Base-by-base conservation (phyloP, 257 asterid species). In the Thymus mandschuricus region DNA sequence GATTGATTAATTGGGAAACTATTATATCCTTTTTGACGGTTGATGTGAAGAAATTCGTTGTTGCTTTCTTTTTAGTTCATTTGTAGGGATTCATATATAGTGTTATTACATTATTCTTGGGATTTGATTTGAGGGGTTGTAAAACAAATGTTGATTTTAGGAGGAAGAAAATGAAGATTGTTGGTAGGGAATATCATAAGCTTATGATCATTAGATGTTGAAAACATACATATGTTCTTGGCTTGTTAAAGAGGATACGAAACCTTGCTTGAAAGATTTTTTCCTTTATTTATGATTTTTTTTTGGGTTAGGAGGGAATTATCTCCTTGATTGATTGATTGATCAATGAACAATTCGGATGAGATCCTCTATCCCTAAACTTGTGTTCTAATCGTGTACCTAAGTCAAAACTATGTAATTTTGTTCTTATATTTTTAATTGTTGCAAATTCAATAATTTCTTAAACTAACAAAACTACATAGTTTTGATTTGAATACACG, bases 31-130 rank as follows among this genome's bases (percentile, higher is more conserved):
- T 15, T 7, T 15, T 51, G 29, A 6, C 13, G 38, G 4, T 13
- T 5, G 0, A 35, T 13, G 9, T 35, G 2, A 35, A 60, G 2
- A 35, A 13, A 52, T 29, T 60, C 2, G 13, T 21, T 8, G 27
- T 4, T 33, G 15, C 7, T 51, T 51, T 21, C 7, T 15, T 15
- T 2, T 2, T 10, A 9, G 9, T 60, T 35, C 33, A 51, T 1
- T 12, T 5, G 33, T 45, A 49, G 61, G 51, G 41, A 15, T 31
- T 59, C 75, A 56, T 21, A 21, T 21, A 21, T 58, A 70, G 15
- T 57, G 58, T 52, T 44, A 30, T 29, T 70, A 59, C 38, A 62
- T 72, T 51, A 45, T 50, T 61, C 35, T 50, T 62, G 60, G 67
- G 41, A 21, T 21, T 21, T 21, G 41, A 30, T 52, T 3, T 62